A percentile compares a stretch with the other conserved stretches of the same genome.
Conservation (phyloP, 352 stramenopile genomes). For the Globisporangium canariense region DNA sequence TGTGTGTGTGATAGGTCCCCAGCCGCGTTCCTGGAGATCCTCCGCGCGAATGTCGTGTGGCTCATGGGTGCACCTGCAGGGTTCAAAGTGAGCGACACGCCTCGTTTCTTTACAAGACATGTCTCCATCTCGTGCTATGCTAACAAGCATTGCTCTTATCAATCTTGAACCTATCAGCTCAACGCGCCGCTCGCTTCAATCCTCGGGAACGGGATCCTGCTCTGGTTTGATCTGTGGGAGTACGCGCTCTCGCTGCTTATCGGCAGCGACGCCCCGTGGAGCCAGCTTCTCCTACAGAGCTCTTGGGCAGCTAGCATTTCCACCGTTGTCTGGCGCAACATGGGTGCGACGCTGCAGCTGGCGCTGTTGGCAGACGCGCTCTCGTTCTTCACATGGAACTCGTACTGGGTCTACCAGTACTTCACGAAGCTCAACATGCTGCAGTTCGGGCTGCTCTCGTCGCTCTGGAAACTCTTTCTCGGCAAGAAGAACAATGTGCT, state of each 20-base stretch:
- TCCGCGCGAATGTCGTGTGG: conserved; percentile 66
- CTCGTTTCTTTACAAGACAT: not conserved
- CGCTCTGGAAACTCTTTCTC: conserved; percentile 91
- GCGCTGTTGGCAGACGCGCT: conserved; percentile 71
- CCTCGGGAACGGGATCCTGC: conserved; percentile 77
- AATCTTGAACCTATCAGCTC: conserved; percentile 27
- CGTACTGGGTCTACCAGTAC: conserved; percentile 80
- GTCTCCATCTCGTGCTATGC: too few species aligned
- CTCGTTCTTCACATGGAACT: conserved; percentile 79
- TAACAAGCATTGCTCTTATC: too few species aligned
- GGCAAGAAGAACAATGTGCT: conserved; percentile 95
- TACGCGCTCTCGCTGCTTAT: conserved; percentile 40
- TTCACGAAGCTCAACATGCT: conserved; percentile 85
- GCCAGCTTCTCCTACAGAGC: not conserved
- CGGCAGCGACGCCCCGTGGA: conserved; percentile 6
- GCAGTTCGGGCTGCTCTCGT: conserved; percentile 79
- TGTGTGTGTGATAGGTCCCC: conserved; percentile 28
- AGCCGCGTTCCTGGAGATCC: conserved; percentile 30
- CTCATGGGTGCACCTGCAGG: conserved; percentile 72
- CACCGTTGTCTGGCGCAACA: conserved; percentile 16
- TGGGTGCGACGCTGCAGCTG: conserved; percentile 73
- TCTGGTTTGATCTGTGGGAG: conserved; percentile 78
- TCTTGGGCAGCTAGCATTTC: not conserved
- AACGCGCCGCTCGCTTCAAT: conserved; percentile 88
- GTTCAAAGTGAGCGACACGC: conserved; percentile 45